Evolutionary conservation across 2,329 filamentous ascomycete species (phyloP), one percentile per base, ranked within the genome.

Genomic region (Penicillium sp.): DNA sequence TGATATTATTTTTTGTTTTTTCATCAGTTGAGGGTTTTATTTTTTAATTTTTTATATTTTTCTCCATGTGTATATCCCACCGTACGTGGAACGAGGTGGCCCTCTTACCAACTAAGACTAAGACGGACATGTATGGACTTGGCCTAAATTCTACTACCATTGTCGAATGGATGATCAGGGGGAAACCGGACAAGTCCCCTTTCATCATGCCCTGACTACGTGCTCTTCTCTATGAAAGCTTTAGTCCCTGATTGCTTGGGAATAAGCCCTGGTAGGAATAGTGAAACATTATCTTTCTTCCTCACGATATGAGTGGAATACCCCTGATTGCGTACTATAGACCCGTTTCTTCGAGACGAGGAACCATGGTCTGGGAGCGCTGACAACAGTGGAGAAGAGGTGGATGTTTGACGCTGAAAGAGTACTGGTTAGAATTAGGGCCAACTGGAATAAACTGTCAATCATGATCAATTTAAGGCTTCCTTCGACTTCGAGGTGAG

Each of bases 261-360:
- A 25, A 7, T 25, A 25, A 7, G 22, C 22, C 19, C 19, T 25
- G 22, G 22, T 25, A 5, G 7, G 8, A 4, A 25, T 25, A 25
- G 22, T 25, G 22, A 25, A 25, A 25, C 22, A 25, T 25, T 6
- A 25, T 25, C 7, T 25, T 25, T n/a, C n/a, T 25, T 30, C 38
- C 36, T 41, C 44, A 50, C 53, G 53, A 50, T 44, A 54, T 54
- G 56, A 52, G 19, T 41, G 25, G 14, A 37, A 19, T 47, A 38
- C 59, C 58, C 57, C 59, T 61, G 57, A 60, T 59, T 60, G 59
- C 57, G 57, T 60, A 61, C 38, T 53, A 56, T 58, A 53, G 55
- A 51, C 53, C 58, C 53, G 51, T 53, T 57, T 60, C 52, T 57
- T 56, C 51, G 56, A 61, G 31, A 54, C 41, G 25, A 60, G 53